phyloP scores from a whole-genome alignment of 2,329 filamentous ascomycete species.

The Ascochyta lentis region DNA sequence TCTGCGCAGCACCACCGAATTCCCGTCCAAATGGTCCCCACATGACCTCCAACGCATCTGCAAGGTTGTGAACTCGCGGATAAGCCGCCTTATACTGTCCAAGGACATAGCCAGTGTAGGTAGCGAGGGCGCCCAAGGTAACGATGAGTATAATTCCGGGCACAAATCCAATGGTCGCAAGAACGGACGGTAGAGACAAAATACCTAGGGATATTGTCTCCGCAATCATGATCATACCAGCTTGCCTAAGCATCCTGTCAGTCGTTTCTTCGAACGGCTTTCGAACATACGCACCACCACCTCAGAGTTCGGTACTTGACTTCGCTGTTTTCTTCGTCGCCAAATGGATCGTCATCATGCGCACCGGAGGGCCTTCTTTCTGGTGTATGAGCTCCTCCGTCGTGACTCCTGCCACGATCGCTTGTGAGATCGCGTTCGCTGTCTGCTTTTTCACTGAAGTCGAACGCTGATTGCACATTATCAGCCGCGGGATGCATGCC shows the following conservation, averaged over 20 bases:
- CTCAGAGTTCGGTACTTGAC: conserved; percentile 59
- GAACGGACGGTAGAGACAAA: conserved; percentile 59
- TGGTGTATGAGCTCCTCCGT: neutral
- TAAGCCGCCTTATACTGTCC: conserved; percentile 63
- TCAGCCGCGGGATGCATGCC: conserved; percentile 11
- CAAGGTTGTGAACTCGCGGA: conserved; percentile 59
- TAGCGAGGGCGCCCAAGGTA: conserved; percentile 60
- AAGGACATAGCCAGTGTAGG: conserved; percentile 66
- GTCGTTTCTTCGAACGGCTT: conserved; percentile 15
- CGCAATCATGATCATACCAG: conserved; percentile 57
- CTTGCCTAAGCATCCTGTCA: conserved; percentile 4
- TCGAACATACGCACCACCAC: conserved; percentile 50
- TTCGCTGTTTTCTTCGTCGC: conserved; percentile 41
- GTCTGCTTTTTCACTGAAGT: conserved; percentile 3
- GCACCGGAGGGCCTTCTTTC: neutral
- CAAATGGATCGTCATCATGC: conserved; percentile 28
- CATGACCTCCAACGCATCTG: conserved; percentile 69
- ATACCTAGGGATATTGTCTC: conserved; percentile 63
- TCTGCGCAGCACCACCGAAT: conserved; percentile 66
- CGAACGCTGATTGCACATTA: neutral
- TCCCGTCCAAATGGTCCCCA: conserved; percentile 67
- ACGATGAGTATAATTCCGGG: conserved; percentile 61
- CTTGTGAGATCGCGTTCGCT: conserved; percentile 9
- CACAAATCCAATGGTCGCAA: conserved; percentile 60
- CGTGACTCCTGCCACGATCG: conserved; percentile 1